phyloP scores from a whole-genome alignment of 2,329 filamentous ascomycete genomes.

The Pseudogymnoascus sp. region DNA sequence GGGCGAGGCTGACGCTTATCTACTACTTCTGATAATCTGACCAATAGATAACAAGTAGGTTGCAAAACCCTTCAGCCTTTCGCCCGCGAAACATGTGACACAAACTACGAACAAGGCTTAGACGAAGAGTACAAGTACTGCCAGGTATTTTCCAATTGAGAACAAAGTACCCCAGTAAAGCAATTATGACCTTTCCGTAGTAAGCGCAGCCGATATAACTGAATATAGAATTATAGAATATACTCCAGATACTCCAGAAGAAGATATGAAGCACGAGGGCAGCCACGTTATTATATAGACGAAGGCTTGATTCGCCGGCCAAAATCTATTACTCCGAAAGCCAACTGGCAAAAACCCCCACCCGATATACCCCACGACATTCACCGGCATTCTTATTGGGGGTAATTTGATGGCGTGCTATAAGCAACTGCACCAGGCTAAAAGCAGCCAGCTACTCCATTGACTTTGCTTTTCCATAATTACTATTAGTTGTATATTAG shows the following conservation, averaged over 20 bases:
- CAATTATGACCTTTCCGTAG: neutral
- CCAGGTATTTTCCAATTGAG: neutral
- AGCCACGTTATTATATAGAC: conserved; percentile 6
- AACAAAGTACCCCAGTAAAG: neutral
- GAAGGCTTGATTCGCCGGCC: neutral
- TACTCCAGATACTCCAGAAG: conserved; percentile 1
- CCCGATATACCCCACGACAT: conserved; percentile 4
- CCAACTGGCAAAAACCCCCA: conserved; percentile 8
- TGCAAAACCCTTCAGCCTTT: conserved; percentile 4
- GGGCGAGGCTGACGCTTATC: conserved; percentile 5
- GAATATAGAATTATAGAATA: neutral
- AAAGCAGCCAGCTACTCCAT: neutral
- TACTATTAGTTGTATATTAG: conserved; percentile 7
- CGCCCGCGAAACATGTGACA: neutral
- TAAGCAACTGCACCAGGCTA: conserved; percentile 1
- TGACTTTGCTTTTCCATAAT: conserved; percentile 5
- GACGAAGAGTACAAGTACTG: neutral
- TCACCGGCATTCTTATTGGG: conserved; percentile 1
- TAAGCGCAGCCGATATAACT: conserved; percentile 2
- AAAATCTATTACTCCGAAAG: conserved; percentile 6
- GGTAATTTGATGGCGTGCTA: conserved; percentile 5
- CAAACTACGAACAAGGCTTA: neutral
- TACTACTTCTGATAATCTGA: neutral
- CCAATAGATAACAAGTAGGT: conserved; percentile 1
- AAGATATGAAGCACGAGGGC: conserved; percentile 4